These are phyloP conservation scores for Fusarium liriodendri DNA, from an alignment of 2,329 filamentous ascomycete genomes.

Conservation along the genomic window DNA sequence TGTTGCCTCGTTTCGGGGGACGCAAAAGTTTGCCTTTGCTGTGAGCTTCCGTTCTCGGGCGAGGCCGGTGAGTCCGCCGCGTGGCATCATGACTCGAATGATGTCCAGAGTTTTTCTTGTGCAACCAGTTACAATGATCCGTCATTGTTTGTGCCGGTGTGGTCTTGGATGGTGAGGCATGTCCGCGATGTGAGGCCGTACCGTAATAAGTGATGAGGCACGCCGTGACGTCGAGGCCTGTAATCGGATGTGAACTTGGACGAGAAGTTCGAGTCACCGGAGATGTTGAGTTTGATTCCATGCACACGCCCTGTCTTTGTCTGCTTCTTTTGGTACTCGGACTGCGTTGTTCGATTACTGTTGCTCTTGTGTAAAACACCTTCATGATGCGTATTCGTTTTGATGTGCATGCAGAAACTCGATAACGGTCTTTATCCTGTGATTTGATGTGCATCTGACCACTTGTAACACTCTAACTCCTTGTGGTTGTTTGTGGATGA, in stretches of 20 bases:
- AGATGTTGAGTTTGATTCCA: not conserved
- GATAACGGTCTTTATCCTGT: not conserved
- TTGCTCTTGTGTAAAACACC: not conserved
- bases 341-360: not conserved
- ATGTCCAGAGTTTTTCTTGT: not conserved
- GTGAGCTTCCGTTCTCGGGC: not conserved
- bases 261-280: not conserved
- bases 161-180: conserved; percentile 1
- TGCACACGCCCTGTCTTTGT: not conserved
- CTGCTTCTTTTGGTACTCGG: not conserved
- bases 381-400: not conserved
- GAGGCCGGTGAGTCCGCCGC: conserved; percentile 9
- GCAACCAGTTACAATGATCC: not conserved
- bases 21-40: conserved; percentile 16
- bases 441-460: not conserved
- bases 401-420: not conserved
- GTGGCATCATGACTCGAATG: conserved; percentile 15
- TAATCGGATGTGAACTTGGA: not conserved
- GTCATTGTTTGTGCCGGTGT: not conserved
- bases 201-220: not conserved
- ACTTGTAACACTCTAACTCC: not conserved
- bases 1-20: not conserved
- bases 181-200: not conserved
- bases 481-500: not conserved
- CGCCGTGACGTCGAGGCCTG: not conserved